Percentiles rank a stretch among this genome's conserved stretches.
phyloP scores from a whole-genome alignment of 148 eudicot genomes.

The Vaccinium corymbosum region DNA sequence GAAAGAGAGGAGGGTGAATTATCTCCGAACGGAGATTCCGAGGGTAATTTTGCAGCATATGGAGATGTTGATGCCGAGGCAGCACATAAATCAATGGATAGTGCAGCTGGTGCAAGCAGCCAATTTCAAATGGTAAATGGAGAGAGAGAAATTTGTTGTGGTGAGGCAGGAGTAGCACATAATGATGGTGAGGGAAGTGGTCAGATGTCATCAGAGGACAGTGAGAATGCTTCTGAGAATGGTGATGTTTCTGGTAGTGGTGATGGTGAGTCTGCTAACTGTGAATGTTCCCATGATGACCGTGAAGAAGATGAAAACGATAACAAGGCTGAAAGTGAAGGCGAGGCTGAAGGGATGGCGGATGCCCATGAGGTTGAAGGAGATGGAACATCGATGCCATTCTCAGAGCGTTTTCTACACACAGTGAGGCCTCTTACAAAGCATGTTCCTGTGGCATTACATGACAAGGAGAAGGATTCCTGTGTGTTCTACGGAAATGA shows the following conservation, averaged over 20 bases:
- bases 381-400: slow-evolving; percentile 41
- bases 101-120: slow-evolving; percentile 22
- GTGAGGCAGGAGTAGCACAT: slow-evolving; percentile 30
- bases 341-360: slow-evolving; percentile 56
- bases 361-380: slow-evolving; percentile 56
- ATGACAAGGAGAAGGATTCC: slow-evolving; percentile 36
- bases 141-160: slow-evolving; percentile 24
- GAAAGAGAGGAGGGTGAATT: slow-evolving; percentile 91
- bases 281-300: slow-evolving; percentile 63
- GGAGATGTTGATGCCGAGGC: slow-evolving; percentile 34
- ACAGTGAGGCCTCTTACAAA: slow-evolving; percentile 62
- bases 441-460: slow-evolving; percentile 40
- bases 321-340: slow-evolving; percentile 75
- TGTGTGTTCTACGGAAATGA: slow-evolving; percentile 74
- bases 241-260: slow-evolving; percentile 76
- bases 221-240: slow-evolving; percentile 76
- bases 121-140: slow-evolving; percentile 29
- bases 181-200: slow-evolving; percentile 61
- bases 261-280: slow-evolving; percentile 87
- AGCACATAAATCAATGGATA: slow-evolving; percentile 32
- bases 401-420: slow-evolving; percentile 47
- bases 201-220: slow-evolving; percentile 60
- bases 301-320: slow-evolving; percentile 42
- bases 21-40: slow-evolving; percentile 65
- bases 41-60: slow-evolving; percentile 49